Conservation (phyloP, 768 basidiomycete genomes). For the Leccinum longicurvipes region DNA sequence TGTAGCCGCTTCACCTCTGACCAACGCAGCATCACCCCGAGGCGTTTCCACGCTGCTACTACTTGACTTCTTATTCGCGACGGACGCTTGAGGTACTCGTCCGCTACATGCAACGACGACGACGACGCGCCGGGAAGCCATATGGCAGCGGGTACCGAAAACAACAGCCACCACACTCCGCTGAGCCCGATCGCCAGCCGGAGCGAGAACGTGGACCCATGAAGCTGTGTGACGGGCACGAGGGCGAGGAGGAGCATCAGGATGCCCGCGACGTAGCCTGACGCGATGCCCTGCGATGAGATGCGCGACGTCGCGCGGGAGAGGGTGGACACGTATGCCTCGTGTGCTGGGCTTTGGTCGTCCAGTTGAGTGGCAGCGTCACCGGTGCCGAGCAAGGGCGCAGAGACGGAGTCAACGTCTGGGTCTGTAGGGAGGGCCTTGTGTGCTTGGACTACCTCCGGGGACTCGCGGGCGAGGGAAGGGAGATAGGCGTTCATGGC, state of each 20-base stretch:
- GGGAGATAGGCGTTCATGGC: slow-evolving; percentile 92
- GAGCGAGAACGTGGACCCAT: slow-evolving; percentile 75
- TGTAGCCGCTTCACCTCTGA: slow-evolving; percentile 68
- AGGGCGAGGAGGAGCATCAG: slow-evolving; percentile 67
- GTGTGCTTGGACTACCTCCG: slow-evolving; percentile 48
- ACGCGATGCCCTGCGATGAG: slow-evolving; percentile 80
- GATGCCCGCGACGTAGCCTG: slow-evolving; percentile 85
- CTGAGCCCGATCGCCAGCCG: slow-evolving; percentile 81
- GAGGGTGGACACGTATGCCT: slow-evolving; percentile 53
- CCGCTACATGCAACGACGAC: neutral
- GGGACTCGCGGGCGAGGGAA: slow-evolving; percentile 60
- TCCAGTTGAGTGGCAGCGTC: neutral
- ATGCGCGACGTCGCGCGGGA: slow-evolving; percentile 78
- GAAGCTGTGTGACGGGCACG: slow-evolving; percentile 70
- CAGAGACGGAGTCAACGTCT: slow-evolving; percentile 29
- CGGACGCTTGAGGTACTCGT: slow-evolving; percentile 14
- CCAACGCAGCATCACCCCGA: slow-evolving; percentile 73
- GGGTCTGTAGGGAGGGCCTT: slow-evolving; percentile 10
- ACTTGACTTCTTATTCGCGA: slow-evolving; percentile 57
- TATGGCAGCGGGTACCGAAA: slow-evolving; percentile 72
- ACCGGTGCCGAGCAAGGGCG: slow-evolving; percentile 35
- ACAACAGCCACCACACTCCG: slow-evolving; percentile 85
- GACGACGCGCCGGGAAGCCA: slow-evolving; percentile 55
- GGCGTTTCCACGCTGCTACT: slow-evolving; percentile 65
- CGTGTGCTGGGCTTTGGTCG: slow-evolving; percentile 17